Conservation (phyloP, 768 basidiomycete species). For the Lactarius sp. region DNA sequence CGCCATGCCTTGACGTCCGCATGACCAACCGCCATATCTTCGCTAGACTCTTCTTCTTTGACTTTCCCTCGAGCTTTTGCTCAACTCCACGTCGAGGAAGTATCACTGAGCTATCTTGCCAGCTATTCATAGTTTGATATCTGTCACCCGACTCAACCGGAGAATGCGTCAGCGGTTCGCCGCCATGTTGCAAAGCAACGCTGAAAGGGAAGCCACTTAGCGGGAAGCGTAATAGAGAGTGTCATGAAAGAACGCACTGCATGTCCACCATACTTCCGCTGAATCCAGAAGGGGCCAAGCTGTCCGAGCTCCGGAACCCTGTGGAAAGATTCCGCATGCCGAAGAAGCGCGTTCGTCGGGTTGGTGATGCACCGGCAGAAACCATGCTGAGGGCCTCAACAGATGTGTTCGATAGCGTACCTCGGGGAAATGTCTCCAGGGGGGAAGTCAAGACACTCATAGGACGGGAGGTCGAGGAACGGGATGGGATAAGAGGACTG, state of each 20-base stretch:
- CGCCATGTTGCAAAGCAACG: slow-evolving; percentile 72
- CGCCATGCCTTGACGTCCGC: slow-evolving; percentile 43
- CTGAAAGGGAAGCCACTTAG: slow-evolving; percentile 35
- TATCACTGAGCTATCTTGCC: slow-evolving; percentile 13
- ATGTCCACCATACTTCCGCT: slow-evolving; percentile 90
- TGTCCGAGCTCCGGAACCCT: slow-evolving; percentile 76
- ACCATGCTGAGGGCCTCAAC: slow-evolving; percentile 78
- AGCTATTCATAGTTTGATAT: slow-evolving; percentile 29
- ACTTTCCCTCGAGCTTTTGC: slow-evolving; percentile 37
- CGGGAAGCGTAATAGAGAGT: slow-evolving; percentile 17
- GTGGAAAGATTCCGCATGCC: slow-evolving; percentile 65
- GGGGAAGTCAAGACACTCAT: slow-evolving; percentile 58
- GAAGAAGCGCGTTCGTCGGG: slow-evolving; percentile 68
- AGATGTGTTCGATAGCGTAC: slow-evolving; percentile 70
- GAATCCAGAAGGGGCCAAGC: slow-evolving; percentile 73
- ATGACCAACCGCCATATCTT: slow-evolving; percentile 82
- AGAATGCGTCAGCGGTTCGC: slow-evolving; percentile 26
- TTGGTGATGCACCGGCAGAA: slow-evolving; percentile 49
- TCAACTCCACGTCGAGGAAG: slow-evolving; percentile 4
- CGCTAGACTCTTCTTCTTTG: slow-evolving; percentile 69
- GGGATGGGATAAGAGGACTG: slow-evolving; percentile 41
- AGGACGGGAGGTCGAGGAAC: slow-evolving; percentile 38
- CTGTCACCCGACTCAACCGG: slow-evolving; percentile 10
- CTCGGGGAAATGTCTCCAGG: slow-evolving; percentile 47
- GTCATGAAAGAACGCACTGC: slow-evolving; percentile 71